Percentiles rank a stretch among this genome's conserved stretches.
These are phyloP conservation scores for Colletotrichum camelliae DNA, from an alignment of 2,329 filamentous ascomycete species.

Conservation along the genomic window DNA sequence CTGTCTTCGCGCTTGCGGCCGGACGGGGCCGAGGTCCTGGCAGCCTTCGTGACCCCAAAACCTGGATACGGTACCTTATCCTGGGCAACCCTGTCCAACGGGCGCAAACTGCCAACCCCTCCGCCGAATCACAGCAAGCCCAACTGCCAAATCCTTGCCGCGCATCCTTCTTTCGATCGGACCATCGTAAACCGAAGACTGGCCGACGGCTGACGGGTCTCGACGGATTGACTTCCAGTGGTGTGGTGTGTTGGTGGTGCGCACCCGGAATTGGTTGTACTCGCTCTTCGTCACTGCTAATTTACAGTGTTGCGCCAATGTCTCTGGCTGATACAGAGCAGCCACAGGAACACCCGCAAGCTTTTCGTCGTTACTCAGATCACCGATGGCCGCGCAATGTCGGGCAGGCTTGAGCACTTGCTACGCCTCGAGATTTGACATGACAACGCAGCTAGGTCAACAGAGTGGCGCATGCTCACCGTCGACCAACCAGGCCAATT, in stretches of 20 bases:
- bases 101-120: neutral
- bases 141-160: conserved; percentile 10
- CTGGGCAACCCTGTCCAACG: neutral
- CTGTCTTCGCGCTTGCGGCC: neutral
- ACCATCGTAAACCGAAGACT: conserved; percentile 1
- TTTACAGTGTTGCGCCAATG: neutral
- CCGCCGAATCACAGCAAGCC: conserved; percentile 13
- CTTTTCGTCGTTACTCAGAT: neutral
- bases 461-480: neutral
- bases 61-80: neutral
- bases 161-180: conserved; percentile 14
- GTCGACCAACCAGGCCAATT: neutral
- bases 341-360: neutral
- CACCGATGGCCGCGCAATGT: neutral
- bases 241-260: neutral
- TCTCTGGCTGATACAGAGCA: conserved; percentile 1
- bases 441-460: neutral
- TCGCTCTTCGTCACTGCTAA: neutral
- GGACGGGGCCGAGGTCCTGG: conserved; percentile 4
- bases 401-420: neutral
- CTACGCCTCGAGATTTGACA: neutral
- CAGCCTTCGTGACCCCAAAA: neutral
- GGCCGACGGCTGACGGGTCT: neutral
- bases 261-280: neutral
- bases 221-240: neutral